phyloP scores from a whole-genome alignment of 2,329 filamentous ascomycete genomes.

The Cladosporium sphaerospermum region DNA sequence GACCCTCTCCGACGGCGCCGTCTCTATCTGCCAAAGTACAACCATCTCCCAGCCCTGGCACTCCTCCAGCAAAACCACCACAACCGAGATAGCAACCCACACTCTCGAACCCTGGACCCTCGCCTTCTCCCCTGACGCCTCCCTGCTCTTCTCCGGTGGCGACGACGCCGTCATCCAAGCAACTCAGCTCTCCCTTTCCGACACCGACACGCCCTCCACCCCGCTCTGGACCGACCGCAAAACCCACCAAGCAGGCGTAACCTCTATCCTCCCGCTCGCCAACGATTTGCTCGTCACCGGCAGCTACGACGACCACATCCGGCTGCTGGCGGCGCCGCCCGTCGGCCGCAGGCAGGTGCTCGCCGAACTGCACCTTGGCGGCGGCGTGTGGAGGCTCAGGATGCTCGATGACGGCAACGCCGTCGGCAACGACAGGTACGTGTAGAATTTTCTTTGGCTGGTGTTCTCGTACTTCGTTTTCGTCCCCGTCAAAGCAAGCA shows the following conservation, averaged over 20 bases:
- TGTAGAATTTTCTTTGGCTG: neutral
- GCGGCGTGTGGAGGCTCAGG: constrained; percentile 84
- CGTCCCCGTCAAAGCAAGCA: neutral
- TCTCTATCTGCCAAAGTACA: constrained; percentile 34
- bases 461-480: neutral
- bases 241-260: constrained; percentile 76
- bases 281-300: constrained; percentile 68
- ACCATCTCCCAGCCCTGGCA: constrained; percentile 20
- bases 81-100: constrained; percentile 29
- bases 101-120: constrained; percentile 69
- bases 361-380: constrained; percentile 60
- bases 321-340: constrained; percentile 51
- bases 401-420: constrained; percentile 36
- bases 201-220: constrained; percentile 3
- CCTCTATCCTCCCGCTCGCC: constrained; percentile 69
- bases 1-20: constrained; percentile 63
- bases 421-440: neutral
- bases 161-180: constrained; percentile 63
- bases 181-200: constrained; percentile 28
- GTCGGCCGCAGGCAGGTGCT: constrained; percentile 47
- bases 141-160: constrained; percentile 58
- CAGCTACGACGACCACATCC: constrained; percentile 81
- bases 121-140: constrained; percentile 45
- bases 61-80: constrained; percentile 19
- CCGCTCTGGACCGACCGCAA: constrained; percentile 45